Evolutionary conservation across 805 yeast species (phyloP).

Genomic region (Candida railenensis): DNA sequence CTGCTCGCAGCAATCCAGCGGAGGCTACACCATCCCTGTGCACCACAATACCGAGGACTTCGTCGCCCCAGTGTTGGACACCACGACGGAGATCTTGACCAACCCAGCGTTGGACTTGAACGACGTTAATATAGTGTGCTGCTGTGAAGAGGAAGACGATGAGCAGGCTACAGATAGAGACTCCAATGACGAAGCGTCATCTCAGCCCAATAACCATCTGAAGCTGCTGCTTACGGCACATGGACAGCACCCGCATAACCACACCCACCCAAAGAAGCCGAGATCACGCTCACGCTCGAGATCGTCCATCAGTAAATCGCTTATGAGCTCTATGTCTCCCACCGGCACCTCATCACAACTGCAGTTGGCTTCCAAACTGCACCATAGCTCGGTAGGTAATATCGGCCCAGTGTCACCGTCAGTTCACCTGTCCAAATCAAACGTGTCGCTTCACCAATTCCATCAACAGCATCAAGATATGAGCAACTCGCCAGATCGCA

Average conservation of each 20-base stretch:
- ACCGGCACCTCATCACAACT: constrained; percentile 1
- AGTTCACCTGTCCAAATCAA: constrained; percentile 1
- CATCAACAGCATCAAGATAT: constrained; percentile 8
- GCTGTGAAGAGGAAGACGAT: constrained; percentile 8
- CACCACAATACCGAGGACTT: constrained; percentile 29
- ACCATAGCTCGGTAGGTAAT: not conserved
- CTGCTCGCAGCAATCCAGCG: not conserved
- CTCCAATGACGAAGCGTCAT: not conserved
- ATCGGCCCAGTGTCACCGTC: constrained; percentile 2
- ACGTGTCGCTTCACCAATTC: constrained; percentile 6
- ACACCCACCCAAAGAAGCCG: not conserved
- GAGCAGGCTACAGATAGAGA: not conserved
- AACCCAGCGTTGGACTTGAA: constrained; percentile 24
- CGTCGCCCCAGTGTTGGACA: constrained; percentile 29
- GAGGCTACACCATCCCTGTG: constrained; percentile 13
- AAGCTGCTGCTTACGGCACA: not conserved
- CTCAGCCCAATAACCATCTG: not conserved
- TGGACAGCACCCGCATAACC: not conserved
- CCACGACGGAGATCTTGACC: constrained; percentile 27
- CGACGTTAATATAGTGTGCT: constrained; percentile 23
- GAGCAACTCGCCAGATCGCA: constrained; percentile 4
- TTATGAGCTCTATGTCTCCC: constrained; percentile 16
- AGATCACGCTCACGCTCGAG: constrained; percentile 18
- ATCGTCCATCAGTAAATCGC: constrained; percentile 19
- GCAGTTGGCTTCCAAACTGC: not conserved